A percentile compares a stretch with the other conserved stretches of the same genome.
Conservation (phyloP, 2,329 filamentous ascomycete species). For the Arthrinium phaeospermum region DNA sequence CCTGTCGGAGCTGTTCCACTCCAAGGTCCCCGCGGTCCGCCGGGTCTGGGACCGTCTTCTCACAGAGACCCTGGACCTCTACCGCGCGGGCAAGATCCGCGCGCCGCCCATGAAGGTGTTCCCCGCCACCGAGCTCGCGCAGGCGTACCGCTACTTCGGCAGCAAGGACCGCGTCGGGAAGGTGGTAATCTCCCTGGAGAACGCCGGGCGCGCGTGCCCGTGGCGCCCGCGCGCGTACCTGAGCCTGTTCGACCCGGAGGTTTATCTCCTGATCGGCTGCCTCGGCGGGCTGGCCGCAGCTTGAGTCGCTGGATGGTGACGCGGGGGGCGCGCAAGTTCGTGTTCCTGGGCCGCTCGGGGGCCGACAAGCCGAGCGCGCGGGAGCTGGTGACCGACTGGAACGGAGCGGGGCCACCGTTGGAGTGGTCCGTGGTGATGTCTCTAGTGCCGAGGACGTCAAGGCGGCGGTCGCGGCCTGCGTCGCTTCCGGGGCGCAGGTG, state of each 20-base stretch:
- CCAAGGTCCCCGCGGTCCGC: slow-evolving; percentile 25
- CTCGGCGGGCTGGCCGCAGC: slow-evolving; percentile 56
- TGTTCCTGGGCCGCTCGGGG: slow-evolving; percentile 41
- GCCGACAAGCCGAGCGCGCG: neutral
- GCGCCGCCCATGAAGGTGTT: slow-evolving; percentile 24
- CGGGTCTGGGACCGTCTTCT: slow-evolving; percentile 24
- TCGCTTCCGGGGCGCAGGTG: neutral
- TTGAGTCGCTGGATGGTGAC: slow-evolving; percentile 55
- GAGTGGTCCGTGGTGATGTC: neutral
- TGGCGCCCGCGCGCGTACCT: slow-evolving; percentile 33
- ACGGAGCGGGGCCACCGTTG: neutral
- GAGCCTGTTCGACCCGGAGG: slow-evolving; percentile 33
- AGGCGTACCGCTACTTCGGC: slow-evolving; percentile 26
- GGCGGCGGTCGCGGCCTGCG: neutral
- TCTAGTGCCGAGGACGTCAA: neutral
- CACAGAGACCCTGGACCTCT: neutral
- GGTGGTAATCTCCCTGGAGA: slow-evolving; percentile 22
- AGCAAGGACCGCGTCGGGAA: slow-evolving; percentile 28
- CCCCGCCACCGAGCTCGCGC: slow-evolving; percentile 21
- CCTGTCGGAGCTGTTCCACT: neutral
- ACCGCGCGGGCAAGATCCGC: slow-evolving; percentile 20
- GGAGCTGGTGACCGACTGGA: neutral
- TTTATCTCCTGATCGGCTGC: slow-evolving; percentile 57
- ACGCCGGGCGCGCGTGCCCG: slow-evolving; percentile 29
- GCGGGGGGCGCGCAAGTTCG: slow-evolving; percentile 53